A percentile compares a stretch with the other conserved stretches of the same genome.
phyloP scores from a whole-genome alignment of 345 rosid species.

The Psidium guajava region DNA sequence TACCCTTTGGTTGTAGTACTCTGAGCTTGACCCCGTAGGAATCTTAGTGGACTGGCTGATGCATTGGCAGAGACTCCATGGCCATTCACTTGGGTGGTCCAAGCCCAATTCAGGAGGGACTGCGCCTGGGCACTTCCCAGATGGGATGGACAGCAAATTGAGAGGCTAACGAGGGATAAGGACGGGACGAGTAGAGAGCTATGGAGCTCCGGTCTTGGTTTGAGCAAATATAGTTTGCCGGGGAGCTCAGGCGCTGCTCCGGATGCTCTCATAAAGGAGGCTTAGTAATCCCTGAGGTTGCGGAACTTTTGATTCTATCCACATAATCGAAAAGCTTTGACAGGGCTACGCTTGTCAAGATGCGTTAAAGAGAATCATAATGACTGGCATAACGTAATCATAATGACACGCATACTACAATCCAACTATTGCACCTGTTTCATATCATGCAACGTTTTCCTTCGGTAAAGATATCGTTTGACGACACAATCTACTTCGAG shows the following conservation, averaged over 20 bases:
- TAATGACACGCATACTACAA: neutral
- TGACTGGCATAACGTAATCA: neutral
- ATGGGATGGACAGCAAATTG: constrained; percentile 10
- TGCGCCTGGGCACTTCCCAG: neutral
- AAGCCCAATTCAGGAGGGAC: constrained; percentile 5
- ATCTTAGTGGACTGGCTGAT: neutral
- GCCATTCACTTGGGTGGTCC: constrained; percentile 24
- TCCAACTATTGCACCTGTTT: neutral
- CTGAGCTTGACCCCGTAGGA: constrained; percentile 12
- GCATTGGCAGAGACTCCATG: constrained; percentile 12
- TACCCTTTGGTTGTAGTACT: constrained; percentile 18
- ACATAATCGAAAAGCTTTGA: neutral
- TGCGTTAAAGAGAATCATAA: neutral
- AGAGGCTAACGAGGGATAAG: constrained; percentile 15
- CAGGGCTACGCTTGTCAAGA: neutral
- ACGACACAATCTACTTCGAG: neutral
- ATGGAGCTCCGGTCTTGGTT: constrained; percentile 2
- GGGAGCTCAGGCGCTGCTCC: constrained; percentile 14
- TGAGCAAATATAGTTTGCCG: constrained; percentile 9
- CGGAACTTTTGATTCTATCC: neutral
- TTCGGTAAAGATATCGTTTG: neutral
- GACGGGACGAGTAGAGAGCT: constrained; percentile 9
- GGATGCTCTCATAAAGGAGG: constrained; percentile 2
- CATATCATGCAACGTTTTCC: neutral
- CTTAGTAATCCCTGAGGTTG: neutral